Conservation (phyloP, 73 alveolate genomes). For the Paramecium sexaurelia region DNA sequence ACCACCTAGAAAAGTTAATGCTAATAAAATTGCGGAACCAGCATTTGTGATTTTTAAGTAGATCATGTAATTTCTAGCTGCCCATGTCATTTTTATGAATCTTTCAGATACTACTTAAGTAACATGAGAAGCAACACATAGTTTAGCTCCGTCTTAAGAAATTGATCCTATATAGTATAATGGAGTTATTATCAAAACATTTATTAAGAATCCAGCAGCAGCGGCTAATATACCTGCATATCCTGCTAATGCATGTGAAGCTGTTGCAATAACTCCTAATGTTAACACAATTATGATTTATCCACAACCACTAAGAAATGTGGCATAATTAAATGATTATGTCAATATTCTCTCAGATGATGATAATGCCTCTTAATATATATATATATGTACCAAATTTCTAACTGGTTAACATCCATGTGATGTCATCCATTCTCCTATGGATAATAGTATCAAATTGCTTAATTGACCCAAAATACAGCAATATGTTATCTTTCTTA, state of each 20-base stretch:
- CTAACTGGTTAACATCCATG: slow-evolving; percentile 59
- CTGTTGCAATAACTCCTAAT: slow-evolving; percentile 36
- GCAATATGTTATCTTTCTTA: background rate
- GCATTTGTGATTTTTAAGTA: slow-evolving; percentile 30
- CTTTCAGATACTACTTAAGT: slow-evolving; percentile 28
- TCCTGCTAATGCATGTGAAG: slow-evolving; percentile 34
- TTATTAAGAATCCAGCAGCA: slow-evolving; percentile 28
- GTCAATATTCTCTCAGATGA: slow-evolving; percentile 26
- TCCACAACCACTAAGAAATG: background rate
- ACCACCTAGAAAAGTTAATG: slow-evolving; percentile 6
- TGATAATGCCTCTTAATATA: slow-evolving; percentile 43
- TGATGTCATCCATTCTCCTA: slow-evolving; percentile 54
- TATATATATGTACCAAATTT: slow-evolving; percentile 25
- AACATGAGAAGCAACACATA: slow-evolving; percentile 47
- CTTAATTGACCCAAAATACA: slow-evolving; percentile 50
- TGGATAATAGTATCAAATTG: background rate
- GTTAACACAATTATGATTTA: slow-evolving; percentile 27
- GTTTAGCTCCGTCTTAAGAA: slow-evolving; percentile 31
- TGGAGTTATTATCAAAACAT: slow-evolving; percentile 11
- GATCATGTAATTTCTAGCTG: slow-evolving; percentile 52
- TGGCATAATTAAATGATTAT: background rate
- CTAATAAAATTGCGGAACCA: slow-evolving; percentile 30
- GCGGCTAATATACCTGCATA: slow-evolving; percentile 51
- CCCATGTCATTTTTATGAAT: slow-evolving; percentile 26
- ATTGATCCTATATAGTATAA: background rate